Conservation (phyloP, 306 rosid genomes). For the Gynostemma pentaphyllum region DNA sequence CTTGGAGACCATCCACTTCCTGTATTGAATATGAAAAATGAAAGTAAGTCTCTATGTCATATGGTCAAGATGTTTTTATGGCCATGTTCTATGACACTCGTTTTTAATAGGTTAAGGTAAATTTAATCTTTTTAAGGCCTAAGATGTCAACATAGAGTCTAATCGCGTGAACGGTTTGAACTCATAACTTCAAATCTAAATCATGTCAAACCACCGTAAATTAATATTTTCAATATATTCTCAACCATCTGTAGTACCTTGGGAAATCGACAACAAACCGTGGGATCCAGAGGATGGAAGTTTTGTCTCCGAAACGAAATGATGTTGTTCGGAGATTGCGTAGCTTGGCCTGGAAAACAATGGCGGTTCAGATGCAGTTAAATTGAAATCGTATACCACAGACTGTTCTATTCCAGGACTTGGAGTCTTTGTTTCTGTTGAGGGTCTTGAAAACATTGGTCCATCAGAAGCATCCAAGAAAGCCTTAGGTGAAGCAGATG, state of each 20-base stretch:
- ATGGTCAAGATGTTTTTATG: neutral
- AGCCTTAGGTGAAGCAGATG: constrained; percentile 23
- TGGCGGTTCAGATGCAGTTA: constrained; percentile 36
- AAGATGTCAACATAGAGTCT: too few species aligned
- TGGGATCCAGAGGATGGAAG: constrained; percentile 17
- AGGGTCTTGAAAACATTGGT: constrained; percentile 53
- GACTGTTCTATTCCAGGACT: constrained; percentile 22
- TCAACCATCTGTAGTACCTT: too few species aligned
- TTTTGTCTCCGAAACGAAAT: constrained; percentile 20
- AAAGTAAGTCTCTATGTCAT: neutral
- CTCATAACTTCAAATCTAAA: too few species aligned
- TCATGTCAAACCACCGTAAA: too few species aligned
- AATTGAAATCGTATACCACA: constrained; percentile 15
- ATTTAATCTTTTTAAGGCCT: too few species aligned
- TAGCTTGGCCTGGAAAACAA: constrained; percentile 38
- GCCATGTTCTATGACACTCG: neutral
- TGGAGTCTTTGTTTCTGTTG: constrained; percentile 12
- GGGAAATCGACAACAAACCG: constrained; percentile 22
- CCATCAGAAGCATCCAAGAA: constrained; percentile 22
- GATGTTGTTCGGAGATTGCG: constrained; percentile 9
- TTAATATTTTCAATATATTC: too few species aligned
- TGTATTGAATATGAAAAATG: constrained; percentile 7
- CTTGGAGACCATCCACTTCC: constrained; percentile 66
- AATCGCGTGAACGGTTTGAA: too few species aligned
- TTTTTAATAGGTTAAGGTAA: neutral